Evolutionary conservation across 1,139 yeast genomes (phyloP), one percentile per base, ranked within the genome.

Genomic region (Yamadazyma dushanensis): DNA sequence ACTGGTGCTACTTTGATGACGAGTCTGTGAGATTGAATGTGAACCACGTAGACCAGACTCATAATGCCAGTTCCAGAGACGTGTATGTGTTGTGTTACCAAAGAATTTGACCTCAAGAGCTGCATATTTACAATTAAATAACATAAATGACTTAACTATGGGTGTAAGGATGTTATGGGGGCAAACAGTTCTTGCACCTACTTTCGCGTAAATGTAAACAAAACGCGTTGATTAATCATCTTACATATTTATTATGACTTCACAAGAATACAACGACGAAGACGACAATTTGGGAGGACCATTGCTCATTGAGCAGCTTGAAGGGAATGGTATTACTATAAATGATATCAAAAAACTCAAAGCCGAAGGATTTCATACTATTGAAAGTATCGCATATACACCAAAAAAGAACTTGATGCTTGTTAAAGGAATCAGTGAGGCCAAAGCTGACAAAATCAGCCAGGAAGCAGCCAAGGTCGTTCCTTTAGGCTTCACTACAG

Each of bases 401-500:
- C 71, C 97, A 14, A 84, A 85, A 52, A 81, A 94, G 49, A 80
- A 78, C 8, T 68, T 92, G 32, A 65, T 86, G 33, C 73, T 76
- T 5, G 86, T 94, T 32, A 89, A 88, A 57, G 98, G 98, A 30
- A 89, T 92, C 28, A 85, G 96, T 17, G 99, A 94, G 56, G 92
- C 94, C 35, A 94, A 94, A 58, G 97, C 97, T 0, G 97, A 89
- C 51, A 80, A 81, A 51, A 67, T 92, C 36, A 66, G 89, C 36
- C 72, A 72, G 27, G 97, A 87, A 51, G 97, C 97, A 0, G 78
- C 94, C 25, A 81, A 85, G 49, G 66, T 83, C 36, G 97, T 92
- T 2, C 97, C 97, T 8, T 78, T 94, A 78, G 99, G 99, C 0
- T 94, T 92, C 66, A 92, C 97, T 20, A 92, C 98, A 0, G 98